These are phyloP conservation scores for Cladophialophora psammophila DNA, from an alignment of 2,329 filamentous ascomycete species.

Conservation along the genomic window DNA sequence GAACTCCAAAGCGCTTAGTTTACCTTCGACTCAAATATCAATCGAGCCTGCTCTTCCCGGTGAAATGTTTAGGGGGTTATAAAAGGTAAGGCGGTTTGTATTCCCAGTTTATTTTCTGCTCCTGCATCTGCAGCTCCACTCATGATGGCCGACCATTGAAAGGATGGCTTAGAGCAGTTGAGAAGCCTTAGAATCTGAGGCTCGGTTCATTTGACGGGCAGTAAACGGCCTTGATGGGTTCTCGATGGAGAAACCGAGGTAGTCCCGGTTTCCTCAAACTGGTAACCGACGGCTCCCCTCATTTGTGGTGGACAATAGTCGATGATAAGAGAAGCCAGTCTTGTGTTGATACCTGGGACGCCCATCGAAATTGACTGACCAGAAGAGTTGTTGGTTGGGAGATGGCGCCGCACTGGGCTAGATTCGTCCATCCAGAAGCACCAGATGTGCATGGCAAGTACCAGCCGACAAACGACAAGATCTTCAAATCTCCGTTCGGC, in stretches of 20 bases:
- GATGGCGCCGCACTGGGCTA: constrained; percentile 1
- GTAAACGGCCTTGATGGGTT: not conserved
- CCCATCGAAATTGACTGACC: not conserved
- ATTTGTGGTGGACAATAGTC: not conserved
- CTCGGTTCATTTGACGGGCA: not conserved
- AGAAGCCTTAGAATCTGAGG: not conserved
- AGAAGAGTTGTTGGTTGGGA: not conserved
- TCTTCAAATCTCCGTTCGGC: constrained; percentile 2
- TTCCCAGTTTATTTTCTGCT: not conserved
- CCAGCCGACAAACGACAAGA: not conserved
- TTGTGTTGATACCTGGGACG: not conserved
- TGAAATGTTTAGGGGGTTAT: too few relatives aligned
- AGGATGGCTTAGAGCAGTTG: not conserved
- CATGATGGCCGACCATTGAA: not conserved
- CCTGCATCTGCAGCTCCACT: not conserved
- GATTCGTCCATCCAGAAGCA: not conserved
- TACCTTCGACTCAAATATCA: not conserved
- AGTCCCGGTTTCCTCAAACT: not conserved
- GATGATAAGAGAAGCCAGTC: not conserved
- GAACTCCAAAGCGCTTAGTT: not conserved
- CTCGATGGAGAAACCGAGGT: not conserved
- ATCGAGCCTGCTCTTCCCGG: not conserved
- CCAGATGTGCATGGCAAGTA: constrained; percentile 1
- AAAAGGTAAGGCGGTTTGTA: too few relatives aligned
- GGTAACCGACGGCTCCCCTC: constrained; percentile 4